Evolutionary conservation across 345 rosid genomes (phyloP).

Genomic region (Pugionium cornutum): DNA sequence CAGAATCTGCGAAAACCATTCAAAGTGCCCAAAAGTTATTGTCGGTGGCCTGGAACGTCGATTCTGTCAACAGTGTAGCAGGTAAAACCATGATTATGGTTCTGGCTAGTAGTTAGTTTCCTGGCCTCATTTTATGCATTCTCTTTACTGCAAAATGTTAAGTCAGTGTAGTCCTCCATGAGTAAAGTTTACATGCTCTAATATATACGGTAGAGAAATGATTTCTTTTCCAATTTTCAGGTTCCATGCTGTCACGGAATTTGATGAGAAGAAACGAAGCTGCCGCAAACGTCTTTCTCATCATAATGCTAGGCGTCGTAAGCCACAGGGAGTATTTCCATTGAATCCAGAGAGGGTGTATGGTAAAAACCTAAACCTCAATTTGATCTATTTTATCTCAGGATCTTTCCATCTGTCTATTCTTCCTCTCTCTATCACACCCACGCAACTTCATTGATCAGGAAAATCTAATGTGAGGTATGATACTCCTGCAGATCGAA

Average conservation of each 20-base stretch:
- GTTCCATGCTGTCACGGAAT: conserved; percentile 82
- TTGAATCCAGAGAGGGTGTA: conserved; percentile 50
- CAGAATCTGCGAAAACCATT: conserved; percentile 77
- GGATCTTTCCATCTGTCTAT: conserved; percentile 6
- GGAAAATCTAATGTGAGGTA: background rate
- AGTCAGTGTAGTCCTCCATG: background rate
- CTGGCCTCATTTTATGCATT: background rate
- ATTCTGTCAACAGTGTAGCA: conserved; percentile 92
- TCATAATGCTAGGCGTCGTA: conserved; percentile 98
- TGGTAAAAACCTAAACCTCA: conserved; percentile 28
- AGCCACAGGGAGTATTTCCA: conserved; percentile 64
- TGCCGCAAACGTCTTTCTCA: conserved; percentile 91
- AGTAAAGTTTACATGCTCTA: background rate
- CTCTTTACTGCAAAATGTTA: background rate
- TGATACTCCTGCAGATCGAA: conserved; percentile 51
- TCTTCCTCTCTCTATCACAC: background rate
- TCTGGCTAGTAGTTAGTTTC: conserved; percentile 6
- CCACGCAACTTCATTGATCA: background rate
- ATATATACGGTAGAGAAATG: conserved; percentile 10
- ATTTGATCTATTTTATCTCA: conserved; percentile 28
- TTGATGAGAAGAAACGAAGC: conserved; percentile 92
- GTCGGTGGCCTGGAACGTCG: conserved; percentile 74
- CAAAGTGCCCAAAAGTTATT: conserved; percentile 66
- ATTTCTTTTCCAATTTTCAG: conserved; percentile 41
- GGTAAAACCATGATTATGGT: conserved; percentile 45